Base-by-base conservation (phyloP, 2,329 filamentous ascomycete species). In the Orbilia ellipsospora region DNA sequence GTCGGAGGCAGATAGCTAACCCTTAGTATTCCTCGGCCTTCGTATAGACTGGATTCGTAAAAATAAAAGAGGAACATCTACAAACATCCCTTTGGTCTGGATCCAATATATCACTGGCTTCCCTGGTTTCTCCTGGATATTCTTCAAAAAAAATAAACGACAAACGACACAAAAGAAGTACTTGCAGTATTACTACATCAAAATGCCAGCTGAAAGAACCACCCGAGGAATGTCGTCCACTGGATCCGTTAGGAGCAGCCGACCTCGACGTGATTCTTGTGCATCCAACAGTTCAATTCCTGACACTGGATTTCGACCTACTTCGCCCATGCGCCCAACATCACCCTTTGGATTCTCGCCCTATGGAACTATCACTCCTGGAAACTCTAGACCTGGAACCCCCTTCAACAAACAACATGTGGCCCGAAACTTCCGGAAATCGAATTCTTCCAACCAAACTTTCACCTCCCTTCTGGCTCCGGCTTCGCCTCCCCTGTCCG, bases 271-370 rank as follows among this genome's bases (percentile, higher is more conserved):
- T 26, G 70, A 74, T 40, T 74, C 70, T 2, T 63, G 70, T 64
- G 64, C 63, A 44, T 74, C 70, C 36, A 74, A 68, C 63, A 36
- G 63, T 31, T 74, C 70, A 26, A 63, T 74, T 57, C 70, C 70
- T 45, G 70, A 74, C 64, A 59, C 70, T 60, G 63, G 70, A 52
- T 59, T 68, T 15, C 70, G 70, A 31, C 70, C 70, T 52, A 74
- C 60, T 26, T 74, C 70, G 20, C 73, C 73, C 18, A 66, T 70
- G 16, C 65, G 73, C 18, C 73, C 73, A 44, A 70, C 59, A 36
- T 76, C 73, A 16, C 73, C 73, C 18, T 75, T 75, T 69, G 63
- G 60, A 57, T 70, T 61, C 23, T 70, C 73, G 42, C 66, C 73
- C 10, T 69, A 69, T 66, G 65, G 64, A 45, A 69, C 66, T n/a